phyloP scores from a whole-genome alignment of 805 yeast species.

The Maudiozyma pseudohumilis region DNA sequence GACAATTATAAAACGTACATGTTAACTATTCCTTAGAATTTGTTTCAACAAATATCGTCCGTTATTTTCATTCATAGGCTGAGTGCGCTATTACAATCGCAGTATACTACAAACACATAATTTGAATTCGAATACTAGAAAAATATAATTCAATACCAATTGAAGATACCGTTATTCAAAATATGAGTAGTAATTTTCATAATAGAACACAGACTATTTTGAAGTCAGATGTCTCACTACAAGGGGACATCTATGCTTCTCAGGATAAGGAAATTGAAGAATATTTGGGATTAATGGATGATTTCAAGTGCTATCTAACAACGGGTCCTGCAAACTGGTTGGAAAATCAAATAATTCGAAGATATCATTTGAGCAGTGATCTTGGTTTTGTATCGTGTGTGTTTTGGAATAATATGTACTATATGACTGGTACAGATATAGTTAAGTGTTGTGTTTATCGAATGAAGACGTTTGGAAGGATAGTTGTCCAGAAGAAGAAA shows the following conservation, averaged over 20 bases:
- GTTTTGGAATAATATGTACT: slow-evolving; percentile 81
- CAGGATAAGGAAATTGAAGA: slow-evolving; percentile 11
- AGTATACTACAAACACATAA: no score
- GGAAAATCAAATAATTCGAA: slow-evolving; percentile 72
- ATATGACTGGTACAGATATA: slow-evolving; percentile 92
- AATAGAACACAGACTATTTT: slow-evolving; percentile 16
- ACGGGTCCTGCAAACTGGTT: slow-evolving; percentile 96
- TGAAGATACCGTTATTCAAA: no score
- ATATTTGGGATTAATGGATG: slow-evolving; percentile 39
- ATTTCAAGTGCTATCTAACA: slow-evolving; percentile 73
- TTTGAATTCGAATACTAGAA: no score
- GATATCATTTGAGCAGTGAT: slow-evolving; percentile 76
- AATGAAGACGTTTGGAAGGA: slow-evolving; percentile 83
- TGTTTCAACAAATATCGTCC: no score
- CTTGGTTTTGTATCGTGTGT: slow-evolving; percentile 92
- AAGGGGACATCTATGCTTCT: background rate
- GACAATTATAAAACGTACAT: no score
- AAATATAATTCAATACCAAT: no score
- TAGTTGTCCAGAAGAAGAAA: slow-evolving; percentile 76
- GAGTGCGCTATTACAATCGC: no score
- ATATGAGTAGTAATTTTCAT: no score
- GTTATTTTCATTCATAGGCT: no score
- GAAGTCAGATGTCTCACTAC: slow-evolving; percentile 4
- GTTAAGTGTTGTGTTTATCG: slow-evolving; percentile 85
- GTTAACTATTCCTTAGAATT: no score